A percentile compares a stretch with the other conserved stretches of the same genome.
Conservation (phyloP, 2,329 filamentous ascomycete species). For the Clonostachys sp. region DNA sequence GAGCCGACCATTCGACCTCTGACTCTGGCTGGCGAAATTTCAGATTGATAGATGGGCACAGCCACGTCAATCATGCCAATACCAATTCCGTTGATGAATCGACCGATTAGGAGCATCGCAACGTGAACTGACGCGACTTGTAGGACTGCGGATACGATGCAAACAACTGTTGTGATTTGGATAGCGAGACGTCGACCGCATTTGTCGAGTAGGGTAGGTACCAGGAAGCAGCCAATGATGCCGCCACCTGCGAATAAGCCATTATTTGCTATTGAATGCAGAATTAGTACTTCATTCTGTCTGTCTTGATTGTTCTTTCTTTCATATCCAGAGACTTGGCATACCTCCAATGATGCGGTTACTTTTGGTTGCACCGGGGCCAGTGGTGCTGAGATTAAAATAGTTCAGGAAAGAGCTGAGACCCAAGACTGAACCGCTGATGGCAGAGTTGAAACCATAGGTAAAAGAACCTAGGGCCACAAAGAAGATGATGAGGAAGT, state of each 20-base stretch:
- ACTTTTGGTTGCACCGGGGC: too few relatives aligned
- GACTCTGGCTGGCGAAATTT: neutral
- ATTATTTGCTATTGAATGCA: neutral
- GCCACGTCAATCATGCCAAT: neutral
- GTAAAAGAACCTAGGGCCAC: neutral
- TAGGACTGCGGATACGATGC: neutral
- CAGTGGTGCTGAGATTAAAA: neutral
- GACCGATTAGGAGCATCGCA: neutral
- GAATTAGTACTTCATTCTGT: too few relatives aligned
- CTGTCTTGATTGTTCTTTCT: too few relatives aligned
- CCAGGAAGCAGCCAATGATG: neutral
- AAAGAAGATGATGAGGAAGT: neutral
- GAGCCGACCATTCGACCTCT: neutral
- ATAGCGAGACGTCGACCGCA: neutral
- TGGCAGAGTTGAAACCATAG: neutral
- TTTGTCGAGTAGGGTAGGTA: neutral
- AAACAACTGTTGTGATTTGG: neutral
- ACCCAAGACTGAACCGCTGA: neutral
- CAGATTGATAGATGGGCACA: neutral
- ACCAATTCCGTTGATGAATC: neutral
- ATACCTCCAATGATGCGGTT: too few relatives aligned
- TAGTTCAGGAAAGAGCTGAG: neutral
- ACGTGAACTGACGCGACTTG: neutral
- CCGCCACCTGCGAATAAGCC: neutral
- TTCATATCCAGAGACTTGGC: too few relatives aligned